phyloP scores from a whole-genome alignment of 495 filamentous ascomycete genomes.

The Recurvomyces mirabilis region DNA sequence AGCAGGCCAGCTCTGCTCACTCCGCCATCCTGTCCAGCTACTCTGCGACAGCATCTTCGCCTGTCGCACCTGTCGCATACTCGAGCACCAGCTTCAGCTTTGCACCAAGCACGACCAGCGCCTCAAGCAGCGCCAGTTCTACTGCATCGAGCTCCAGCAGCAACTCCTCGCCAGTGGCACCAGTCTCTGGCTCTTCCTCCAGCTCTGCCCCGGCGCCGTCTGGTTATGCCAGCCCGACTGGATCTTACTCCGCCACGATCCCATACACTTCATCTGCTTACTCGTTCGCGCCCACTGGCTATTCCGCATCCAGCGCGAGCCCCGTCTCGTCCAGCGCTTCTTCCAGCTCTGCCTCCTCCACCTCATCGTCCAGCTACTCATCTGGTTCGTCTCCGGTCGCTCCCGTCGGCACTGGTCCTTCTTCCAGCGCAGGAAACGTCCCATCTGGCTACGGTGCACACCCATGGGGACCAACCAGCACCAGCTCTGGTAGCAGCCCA shows the following conservation, averaged over 20 bases:
- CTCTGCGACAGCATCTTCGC: neutral
- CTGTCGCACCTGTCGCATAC: constrained; percentile 1
- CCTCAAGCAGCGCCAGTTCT: too few species aligned
- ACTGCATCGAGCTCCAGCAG: neutral
- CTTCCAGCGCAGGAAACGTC: neutral
- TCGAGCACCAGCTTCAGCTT: neutral
- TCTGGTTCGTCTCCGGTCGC: neutral
- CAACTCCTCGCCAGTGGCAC: neutral
- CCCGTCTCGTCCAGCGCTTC: neutral
- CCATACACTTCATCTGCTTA: constrained; percentile 3
- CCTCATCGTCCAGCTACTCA: too few species aligned
- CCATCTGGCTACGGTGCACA: neutral
- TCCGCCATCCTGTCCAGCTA: constrained; percentile 4
- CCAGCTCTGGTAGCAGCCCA: neutral
- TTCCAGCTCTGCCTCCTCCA: neutral
- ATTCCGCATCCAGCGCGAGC: constrained; percentile 1
- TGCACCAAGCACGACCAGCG: neutral
- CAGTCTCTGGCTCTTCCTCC: neutral
- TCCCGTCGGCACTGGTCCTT: neutral
- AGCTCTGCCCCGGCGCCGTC: neutral
- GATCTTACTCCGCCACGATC: neutral
- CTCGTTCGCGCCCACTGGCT: constrained; percentile 8
- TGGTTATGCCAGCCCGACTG: neutral
- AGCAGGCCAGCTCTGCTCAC: constrained; percentile 3
- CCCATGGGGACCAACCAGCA: too few species aligned